These are phyloP conservation scores for Coemansia sp. DNA, from an alignment of 192 early-diverging fungal species.

Conservation along the genomic window DNA sequence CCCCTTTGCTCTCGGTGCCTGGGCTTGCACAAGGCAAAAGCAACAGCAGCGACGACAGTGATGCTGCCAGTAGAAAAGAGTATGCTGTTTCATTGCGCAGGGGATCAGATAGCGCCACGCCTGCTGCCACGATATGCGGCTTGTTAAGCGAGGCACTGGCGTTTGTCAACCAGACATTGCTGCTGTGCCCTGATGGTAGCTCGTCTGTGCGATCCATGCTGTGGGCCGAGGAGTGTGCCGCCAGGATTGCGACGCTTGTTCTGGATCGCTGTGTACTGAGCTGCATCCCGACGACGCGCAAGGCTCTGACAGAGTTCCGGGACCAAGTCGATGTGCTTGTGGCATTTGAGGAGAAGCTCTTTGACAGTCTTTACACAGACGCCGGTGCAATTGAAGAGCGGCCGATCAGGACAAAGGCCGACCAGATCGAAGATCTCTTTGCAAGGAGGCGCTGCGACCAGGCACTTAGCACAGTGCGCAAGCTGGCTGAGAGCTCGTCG, in stretches of 20 bases:
- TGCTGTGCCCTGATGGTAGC: neutral
- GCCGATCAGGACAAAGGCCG: conserved; percentile 19
- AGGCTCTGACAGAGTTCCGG: conserved; percentile 10
- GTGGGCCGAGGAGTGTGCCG: neutral
- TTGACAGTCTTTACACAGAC: conserved; percentile 1
- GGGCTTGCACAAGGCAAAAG: neutral
- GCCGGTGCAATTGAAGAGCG: neutral
- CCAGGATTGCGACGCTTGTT: conserved; percentile 14
- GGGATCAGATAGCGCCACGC: neutral
- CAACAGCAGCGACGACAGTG: neutral
- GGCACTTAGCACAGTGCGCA: conserved; percentile 15
- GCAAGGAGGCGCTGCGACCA: conserved; percentile 16
- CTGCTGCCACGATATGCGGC: conserved; percentile 2
- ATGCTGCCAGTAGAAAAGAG: neutral
- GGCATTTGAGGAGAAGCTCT: conserved; percentile 18
- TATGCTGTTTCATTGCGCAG: neutral
- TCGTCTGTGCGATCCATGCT: neutral
- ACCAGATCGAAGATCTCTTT: conserved; percentile 25
- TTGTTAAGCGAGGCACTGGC: conserved; percentile 5
- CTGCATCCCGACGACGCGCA: conserved; percentile 20
- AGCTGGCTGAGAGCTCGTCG: conserved; percentile 15
- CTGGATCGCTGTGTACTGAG: conserved; percentile 26
- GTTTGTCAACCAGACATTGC: conserved; percentile 9
- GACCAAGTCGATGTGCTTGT: conserved; percentile 9
- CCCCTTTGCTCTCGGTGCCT: conserved; percentile 19